Conservation (phyloP, 2,329 filamentous ascomycete species). For the Xylariaceae sp. region DNA sequence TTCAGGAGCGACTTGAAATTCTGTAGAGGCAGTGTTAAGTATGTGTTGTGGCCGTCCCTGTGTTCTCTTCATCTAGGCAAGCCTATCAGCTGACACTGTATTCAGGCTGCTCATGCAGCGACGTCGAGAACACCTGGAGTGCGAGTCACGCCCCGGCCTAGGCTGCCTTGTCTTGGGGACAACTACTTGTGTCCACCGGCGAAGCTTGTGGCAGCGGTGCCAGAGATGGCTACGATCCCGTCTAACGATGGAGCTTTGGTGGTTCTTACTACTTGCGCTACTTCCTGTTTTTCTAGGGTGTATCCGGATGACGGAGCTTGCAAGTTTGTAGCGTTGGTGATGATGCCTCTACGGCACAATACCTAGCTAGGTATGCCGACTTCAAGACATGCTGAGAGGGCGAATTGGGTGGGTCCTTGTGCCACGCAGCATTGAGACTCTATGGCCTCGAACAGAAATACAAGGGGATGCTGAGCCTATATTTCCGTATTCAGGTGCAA, state of each 20-base stretch:
- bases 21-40: constrained; percentile 66
- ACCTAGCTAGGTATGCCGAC: no score
- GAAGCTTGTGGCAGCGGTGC: constrained; percentile 52
- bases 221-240: constrained; percentile 53
- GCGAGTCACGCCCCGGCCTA: constrained; percentile 62
- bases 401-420: no score
- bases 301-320: constrained; percentile 31
- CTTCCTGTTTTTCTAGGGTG: constrained; percentile 47
- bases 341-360: no score
- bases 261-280: constrained; percentile 54
- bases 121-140: constrained; percentile 66
- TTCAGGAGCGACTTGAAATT: constrained; percentile 65
- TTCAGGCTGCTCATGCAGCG: constrained; percentile 60
- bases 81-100: neutral
- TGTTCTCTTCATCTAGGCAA: neutral
- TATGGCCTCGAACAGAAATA: no score
- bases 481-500: neutral
- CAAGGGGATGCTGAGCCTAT: no score
- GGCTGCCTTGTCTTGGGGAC: constrained; percentile 64
- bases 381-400: no score
- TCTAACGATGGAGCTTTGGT: constrained; percentile 57
- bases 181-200: constrained; percentile 52
- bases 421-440: no score
- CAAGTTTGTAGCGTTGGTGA: neutral
- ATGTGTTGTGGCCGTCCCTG: neutral